Conservation (phyloP, 2,329 filamentous ascomycete species). For the Huntiella abstrusa region DNA sequence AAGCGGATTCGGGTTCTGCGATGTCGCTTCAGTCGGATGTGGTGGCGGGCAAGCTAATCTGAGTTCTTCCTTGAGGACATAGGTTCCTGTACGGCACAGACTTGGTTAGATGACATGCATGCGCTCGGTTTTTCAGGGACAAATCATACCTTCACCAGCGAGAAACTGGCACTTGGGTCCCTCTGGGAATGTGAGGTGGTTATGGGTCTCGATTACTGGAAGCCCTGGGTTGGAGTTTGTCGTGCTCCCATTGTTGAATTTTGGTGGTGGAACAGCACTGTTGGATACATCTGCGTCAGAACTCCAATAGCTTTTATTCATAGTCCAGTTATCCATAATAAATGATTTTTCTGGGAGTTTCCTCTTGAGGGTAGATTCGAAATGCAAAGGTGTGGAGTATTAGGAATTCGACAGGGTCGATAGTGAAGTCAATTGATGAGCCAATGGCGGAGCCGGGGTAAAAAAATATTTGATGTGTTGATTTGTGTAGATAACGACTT, state of each 20-base stretch:
- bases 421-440: background rate
- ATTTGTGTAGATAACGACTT: background rate
- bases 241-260: conserved; percentile 56
- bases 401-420: background rate
- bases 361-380: background rate
- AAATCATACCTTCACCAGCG: conserved; percentile 62
- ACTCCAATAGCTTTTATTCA: conserved; percentile 8
- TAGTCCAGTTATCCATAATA: conserved; percentile 10
- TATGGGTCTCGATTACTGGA: conserved; percentile 85
- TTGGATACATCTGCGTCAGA: conserved; percentile 6
- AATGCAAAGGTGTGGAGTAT: too few relatives aligned
- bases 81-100: conserved; percentile 47
- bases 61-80: conserved; percentile 76
- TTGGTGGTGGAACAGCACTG: conserved; percentile 67
- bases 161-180: conserved; percentile 78
- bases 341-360: background rate
- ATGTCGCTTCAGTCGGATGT: conserved; percentile 80
- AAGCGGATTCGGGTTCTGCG: conserved; percentile 77
- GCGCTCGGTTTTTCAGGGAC: background rate
- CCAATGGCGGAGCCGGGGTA: background rate
- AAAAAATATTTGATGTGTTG: background rate
- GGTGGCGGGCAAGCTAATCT: conserved; percentile 86
- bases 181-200: conserved; percentile 60
- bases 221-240: conserved; percentile 47
- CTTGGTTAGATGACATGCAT: background rate